Evolutionary conservation across 768 basidiomycete species (phyloP), one percentile per base, ranked within the genome.

Genomic region (Boletellus ananas): DNA sequence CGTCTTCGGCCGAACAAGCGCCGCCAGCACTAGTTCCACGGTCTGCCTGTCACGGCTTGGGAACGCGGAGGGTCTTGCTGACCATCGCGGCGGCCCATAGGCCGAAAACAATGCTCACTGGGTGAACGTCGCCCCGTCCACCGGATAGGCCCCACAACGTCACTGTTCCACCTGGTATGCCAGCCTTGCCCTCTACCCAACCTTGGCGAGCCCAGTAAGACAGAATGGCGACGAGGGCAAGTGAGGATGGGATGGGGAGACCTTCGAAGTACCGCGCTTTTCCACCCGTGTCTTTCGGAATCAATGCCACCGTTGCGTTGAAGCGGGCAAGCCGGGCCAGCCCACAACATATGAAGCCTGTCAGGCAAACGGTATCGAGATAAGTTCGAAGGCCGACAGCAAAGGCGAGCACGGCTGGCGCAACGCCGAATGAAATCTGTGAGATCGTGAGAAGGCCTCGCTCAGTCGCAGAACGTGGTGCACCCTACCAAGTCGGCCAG

Each of bases 251-350:
- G 53, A 99, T 98, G 21, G 96, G 96, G 18, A 99, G 80, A 6
- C 96, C 96, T 71, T 98, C 96, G 66, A 98, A 99, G 74, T 94
- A 98, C 61, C 85, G 85, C 14, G 89, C 78, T 67, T 97, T 98
- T 50, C 96, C 95, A 27, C 77, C 77, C 7, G 68, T 71, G 64
- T 94, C 89, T 68, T 94, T 94, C 2, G 95, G 95, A 21, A 96
- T 78, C 37, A 92, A 74, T 3, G 96, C 96, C 50, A 96, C 95
- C 0, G 96, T 99, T 9, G 95, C 96, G 69, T 99, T 99, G 79
- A 97, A 99, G 36, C 96, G 85, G 10, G 96, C 96, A 31, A 99
- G 85, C 43, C 96, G 87, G 17, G 96, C 96, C 45, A 99, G 82
- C 33, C 96, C 96, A 71, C 87, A 91, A 64, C 95, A 97, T 59